Conservation (phyloP, 495 filamentous ascomycete genomes). For the Cryomyces antarcticus region DNA sequence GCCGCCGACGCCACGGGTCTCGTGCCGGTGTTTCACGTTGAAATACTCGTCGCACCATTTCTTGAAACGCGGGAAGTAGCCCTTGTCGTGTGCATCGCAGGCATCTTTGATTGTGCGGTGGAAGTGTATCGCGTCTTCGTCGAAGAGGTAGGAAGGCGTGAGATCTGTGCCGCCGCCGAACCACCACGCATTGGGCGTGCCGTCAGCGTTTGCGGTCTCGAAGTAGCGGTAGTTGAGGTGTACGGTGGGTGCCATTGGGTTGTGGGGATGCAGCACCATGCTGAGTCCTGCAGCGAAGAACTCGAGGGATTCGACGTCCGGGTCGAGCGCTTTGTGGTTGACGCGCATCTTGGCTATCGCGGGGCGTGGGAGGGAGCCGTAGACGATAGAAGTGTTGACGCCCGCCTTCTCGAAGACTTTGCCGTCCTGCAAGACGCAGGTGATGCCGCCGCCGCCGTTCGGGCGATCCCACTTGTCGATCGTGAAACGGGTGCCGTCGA, state of each 20-base stretch:
- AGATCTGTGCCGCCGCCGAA: constrained; percentile 91
- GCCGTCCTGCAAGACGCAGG: constrained; percentile 85
- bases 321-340: constrained; percentile 77
- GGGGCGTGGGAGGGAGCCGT: constrained; percentile 71
- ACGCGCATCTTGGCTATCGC: constrained; percentile 87
- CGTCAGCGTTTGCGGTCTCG: constrained; percentile 65
- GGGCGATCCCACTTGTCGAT: constrained; percentile 76
- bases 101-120: constrained; percentile 80
- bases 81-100: constrained; percentile 82
- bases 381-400: constrained; percentile 85
- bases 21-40: constrained; percentile 70
- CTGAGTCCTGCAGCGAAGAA: constrained; percentile 94
- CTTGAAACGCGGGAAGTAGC: constrained; percentile 91
- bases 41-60: constrained; percentile 98
- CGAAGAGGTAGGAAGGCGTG: constrained; percentile 85
- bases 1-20: constrained; percentile 77
- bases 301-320: constrained; percentile 55
- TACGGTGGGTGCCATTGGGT: constrained; percentile 93
- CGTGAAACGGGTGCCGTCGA: constrained; percentile 64
- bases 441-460: constrained; percentile 68
- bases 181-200: constrained; percentile 75
- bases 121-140: constrained; percentile 94
- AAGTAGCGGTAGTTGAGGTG: constrained; percentile 99
- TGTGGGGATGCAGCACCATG: constrained; percentile 76
- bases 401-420: constrained; percentile 97